Evolutionary conservation across 192 early-diverging fungal genomes (phyloP).

Genomic region (Umbelopsis ramanniana): DNA sequence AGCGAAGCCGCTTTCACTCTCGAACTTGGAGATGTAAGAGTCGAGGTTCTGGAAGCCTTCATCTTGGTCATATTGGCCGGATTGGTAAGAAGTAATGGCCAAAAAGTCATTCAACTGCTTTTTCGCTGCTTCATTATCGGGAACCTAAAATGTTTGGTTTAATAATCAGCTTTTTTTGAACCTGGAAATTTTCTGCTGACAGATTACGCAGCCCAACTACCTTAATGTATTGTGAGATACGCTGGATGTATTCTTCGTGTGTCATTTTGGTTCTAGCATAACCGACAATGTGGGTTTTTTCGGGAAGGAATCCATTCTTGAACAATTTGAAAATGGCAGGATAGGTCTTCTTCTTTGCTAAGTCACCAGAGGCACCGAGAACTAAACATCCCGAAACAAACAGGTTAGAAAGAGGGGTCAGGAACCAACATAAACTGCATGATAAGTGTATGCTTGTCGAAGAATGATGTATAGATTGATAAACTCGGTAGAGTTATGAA

Average conservation of each 20-base stretch:
- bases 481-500: too few species aligned
- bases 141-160: conserved; percentile 20
- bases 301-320: conserved; percentile 76
- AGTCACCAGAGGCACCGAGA: conserved; percentile 86
- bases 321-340: conserved; percentile 91
- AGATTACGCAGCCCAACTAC: conserved; percentile 7
- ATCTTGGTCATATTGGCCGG: conserved; percentile 82
- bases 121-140: conserved; percentile 51
- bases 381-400: conserved; percentile 40
- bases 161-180: conserved; percentile 6
- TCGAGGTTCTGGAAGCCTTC: conserved; percentile 69
- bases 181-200: conserved; percentile 5
- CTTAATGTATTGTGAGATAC: conserved; percentile 71
- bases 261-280: conserved; percentile 90
- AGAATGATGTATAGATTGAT: too few species aligned
- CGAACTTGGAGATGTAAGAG: conserved; percentile 60
- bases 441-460: too few species aligned
- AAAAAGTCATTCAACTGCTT: conserved; percentile 66
- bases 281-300: conserved; percentile 77
- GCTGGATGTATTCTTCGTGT: conserved; percentile 74
- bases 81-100: conserved; percentile 70
- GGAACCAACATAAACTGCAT: too few species aligned
- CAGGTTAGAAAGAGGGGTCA: not conserved
- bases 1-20: conserved; percentile 42
- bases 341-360: conserved; percentile 97